These are phyloP conservation scores for Penicillium occitanis DNA, from an alignment of 2,329 filamentous ascomycete species.

Conservation along the genomic window DNA sequence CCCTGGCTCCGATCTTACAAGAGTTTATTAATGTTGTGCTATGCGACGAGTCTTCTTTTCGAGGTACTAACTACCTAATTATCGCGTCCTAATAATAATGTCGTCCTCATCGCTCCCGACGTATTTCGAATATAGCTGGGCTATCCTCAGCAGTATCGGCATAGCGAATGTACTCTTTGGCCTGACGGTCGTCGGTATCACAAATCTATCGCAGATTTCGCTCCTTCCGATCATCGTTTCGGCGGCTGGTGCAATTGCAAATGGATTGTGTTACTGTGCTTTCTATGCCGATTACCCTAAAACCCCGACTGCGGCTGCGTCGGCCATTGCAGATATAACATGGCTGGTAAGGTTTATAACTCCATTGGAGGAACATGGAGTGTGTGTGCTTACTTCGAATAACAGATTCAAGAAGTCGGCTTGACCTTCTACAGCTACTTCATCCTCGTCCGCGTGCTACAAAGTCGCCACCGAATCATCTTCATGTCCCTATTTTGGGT, in stretches of 20 bases:
- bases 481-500: not conserved
- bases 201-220: not conserved
- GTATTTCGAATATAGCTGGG: slow-evolving; percentile 6
- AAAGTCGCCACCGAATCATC: not conserved
- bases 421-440: slow-evolving; percentile 10
- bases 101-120: not conserved
- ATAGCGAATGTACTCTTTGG: not conserved
- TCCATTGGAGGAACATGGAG: too few species aligned
- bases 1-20: not conserved
- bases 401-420: slow-evolving; percentile 5
- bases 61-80: not conserved
- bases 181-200: not conserved
- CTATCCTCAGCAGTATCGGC: slow-evolving; percentile 10
- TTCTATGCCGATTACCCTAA: not conserved
- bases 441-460: slow-evolving; percentile 5
- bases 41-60: not conserved
- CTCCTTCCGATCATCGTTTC: not conserved
- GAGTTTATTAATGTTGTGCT: not conserved
- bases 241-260: not conserved
- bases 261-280: not conserved
- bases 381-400: not conserved
- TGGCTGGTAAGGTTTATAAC: not conserved
- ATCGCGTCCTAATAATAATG: not conserved
- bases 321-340: not conserved
- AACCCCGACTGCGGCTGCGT: not conserved